phyloP scores from a whole-genome alignment of 1,284 basidiomycete genomes.

The Schizopora paradoxa region DNA sequence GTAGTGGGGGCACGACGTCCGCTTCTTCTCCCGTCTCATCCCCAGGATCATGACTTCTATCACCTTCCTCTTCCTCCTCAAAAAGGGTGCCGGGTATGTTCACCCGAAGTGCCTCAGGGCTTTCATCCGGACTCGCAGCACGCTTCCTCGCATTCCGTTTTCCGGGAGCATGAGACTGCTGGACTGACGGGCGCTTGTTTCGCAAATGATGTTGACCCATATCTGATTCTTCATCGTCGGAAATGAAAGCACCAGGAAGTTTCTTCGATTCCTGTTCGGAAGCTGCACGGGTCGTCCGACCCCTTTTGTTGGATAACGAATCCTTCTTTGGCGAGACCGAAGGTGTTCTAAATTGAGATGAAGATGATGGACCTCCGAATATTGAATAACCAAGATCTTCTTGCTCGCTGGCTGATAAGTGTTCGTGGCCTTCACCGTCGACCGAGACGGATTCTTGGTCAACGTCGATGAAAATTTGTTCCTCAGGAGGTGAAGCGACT shows the following conservation, averaged over 20 bases:
- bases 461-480: not conserved
- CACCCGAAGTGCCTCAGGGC: constrained; percentile 3
- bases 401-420: constrained; percentile 1
- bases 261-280: not conserved
- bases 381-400: constrained; percentile 13
- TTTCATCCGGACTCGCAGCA: constrained; percentile 13
- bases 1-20: constrained; percentile 17
- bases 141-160: constrained; percentile 11
- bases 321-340: constrained; percentile 4
- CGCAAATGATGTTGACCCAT: constrained; percentile 7
- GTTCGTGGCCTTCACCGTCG: not conserved
- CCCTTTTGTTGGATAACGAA: constrained; percentile 1
- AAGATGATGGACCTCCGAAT: constrained; percentile 1
- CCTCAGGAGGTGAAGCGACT: not conserved
- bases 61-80: constrained; percentile 12
- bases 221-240: constrained; percentile 10
- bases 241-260: constrained; percentile 14
- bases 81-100: constrained; percentile 20
- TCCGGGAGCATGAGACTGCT: not conserved
- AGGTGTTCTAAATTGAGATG: not conserved
- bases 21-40: constrained; percentile 15
- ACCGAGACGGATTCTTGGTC: not conserved
- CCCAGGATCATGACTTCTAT: not conserved
- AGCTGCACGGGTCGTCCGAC: constrained; percentile 5
- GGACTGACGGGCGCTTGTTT: not conserved